Evolutionary conservation across 257 asterid species (phyloP), one percentile per base, ranked within the genome.

Genomic region (Solanum sitiens): DNA sequence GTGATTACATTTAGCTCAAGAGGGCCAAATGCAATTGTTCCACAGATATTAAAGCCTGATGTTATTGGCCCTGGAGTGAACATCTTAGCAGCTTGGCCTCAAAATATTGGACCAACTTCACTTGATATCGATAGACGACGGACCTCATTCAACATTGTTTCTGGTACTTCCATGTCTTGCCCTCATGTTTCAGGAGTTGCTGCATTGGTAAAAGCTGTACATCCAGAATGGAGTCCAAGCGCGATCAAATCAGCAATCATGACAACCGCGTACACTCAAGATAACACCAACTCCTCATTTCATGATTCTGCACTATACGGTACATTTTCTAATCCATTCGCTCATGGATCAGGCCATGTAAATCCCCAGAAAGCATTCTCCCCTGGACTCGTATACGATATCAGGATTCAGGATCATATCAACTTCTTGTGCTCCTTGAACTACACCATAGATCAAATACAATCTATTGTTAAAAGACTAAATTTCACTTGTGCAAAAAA

Each of bases 401-500:
- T 88, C 7, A 71, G 77, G 8, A 59, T 91, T 12, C 85, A 44
- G 2, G 92, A 91, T 50, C 90, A 92, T 89, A 83, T 91, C 33
- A 83, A 85, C 71, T 92, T 92, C 89, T 90, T 92, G 47, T 92
- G 94, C 89, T 90, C 93, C 10, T 86, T 91, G 73, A 47, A 84
- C 87, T 95, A 95, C 70, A 88, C 94, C 10, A 23, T 76, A 5
- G 95, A 89, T 12, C 89, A 90, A 76, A 63, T 96, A 8, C 94
- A 92, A 85, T 44, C 89, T 4, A 88, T 95, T 6, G 93, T 86
- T n/a, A 94, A 90, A 88, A 94, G 91, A 68, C 88, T 92, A 0
- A 95, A 96, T 39, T 79, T 94, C 73, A 93, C 95, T 4, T 95
- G 99, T 50, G 39, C 93, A 3, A 90, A 86, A 88, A 95, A 88